phyloP scores from a whole-genome alignment of 495 filamentous ascomycete genomes.

The Cenococcum geophilum region DNA sequence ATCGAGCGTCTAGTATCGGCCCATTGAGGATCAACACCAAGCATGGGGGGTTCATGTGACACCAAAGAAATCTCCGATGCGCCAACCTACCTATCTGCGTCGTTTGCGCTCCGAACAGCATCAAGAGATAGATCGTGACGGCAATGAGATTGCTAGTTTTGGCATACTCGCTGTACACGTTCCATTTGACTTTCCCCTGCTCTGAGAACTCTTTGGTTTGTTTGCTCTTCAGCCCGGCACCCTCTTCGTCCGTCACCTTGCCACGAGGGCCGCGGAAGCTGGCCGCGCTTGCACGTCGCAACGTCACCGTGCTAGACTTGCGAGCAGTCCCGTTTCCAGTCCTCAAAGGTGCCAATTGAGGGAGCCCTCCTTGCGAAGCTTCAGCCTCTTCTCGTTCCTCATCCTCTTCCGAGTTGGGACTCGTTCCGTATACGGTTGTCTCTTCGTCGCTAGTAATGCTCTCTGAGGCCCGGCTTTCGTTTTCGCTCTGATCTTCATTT shows the following conservation, averaged over 20 bases:
- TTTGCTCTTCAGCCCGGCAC: slow-evolving; percentile 60
- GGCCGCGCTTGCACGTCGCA: slow-evolving; percentile 84
- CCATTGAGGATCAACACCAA: too few species aligned
- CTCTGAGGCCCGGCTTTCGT: slow-evolving; percentile 44
- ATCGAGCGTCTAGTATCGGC: too few species aligned
- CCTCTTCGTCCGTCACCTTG: slow-evolving; percentile 79
- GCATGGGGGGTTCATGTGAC: background rate
- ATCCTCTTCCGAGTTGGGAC: slow-evolving; percentile 41
- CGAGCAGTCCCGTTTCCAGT: slow-evolving; percentile 42
- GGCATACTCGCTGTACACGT: slow-evolving; percentile 58
- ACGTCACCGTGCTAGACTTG: slow-evolving; percentile 62
- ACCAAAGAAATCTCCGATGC: background rate
- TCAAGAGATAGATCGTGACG: slow-evolving; percentile 71
- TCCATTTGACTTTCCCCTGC: slow-evolving; percentile 97
- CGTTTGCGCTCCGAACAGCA: slow-evolving; percentile 72
- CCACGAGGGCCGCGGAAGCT: slow-evolving; percentile 82
- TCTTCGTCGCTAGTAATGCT: slow-evolving; percentile 51
- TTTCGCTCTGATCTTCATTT: slow-evolving; percentile 53
- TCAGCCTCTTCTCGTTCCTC: slow-evolving; percentile 56
- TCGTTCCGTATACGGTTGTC: slow-evolving; percentile 48
- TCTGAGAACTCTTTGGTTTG: slow-evolving; percentile 81
- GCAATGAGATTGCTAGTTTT: slow-evolving; percentile 87
- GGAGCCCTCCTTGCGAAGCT: slow-evolving; percentile 62
- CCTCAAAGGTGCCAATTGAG: slow-evolving; percentile 66
- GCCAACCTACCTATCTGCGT: slow-evolving; percentile 55